A percentile compares a stretch with the other conserved stretches of the same genome.
Conservation (phyloP, 139 green algal species). For the Coelastrella sp. region DNA sequence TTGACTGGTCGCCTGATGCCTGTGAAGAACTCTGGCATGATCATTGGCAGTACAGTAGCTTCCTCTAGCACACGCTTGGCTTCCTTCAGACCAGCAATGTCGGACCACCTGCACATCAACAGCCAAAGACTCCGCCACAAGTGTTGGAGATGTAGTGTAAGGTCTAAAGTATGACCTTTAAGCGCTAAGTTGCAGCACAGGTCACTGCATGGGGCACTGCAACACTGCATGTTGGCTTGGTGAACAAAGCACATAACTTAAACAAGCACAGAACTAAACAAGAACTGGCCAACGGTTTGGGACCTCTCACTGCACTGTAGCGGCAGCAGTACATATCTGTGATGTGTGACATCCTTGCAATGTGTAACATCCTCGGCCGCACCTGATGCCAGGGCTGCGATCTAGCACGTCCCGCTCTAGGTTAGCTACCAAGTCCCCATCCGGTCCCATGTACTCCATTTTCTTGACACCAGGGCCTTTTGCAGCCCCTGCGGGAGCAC, state of each 20-base stretch:
- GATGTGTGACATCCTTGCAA: too few species aligned
- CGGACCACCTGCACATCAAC: conserved; percentile 54
- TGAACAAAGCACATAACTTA: not conserved
- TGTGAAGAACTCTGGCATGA: conserved; percentile 93
- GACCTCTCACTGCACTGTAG: too few species aligned
- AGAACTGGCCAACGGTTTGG: too few species aligned
- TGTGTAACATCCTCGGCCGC: not conserved
- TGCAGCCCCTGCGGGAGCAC: not conserved
- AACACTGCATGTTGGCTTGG: too few species aligned
- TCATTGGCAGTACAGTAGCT: conserved; percentile 89
- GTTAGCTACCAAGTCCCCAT: conserved; percentile 81
- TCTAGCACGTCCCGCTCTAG: conserved; percentile 90
- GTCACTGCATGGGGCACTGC: too few species aligned
- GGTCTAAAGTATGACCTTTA: too few species aligned
- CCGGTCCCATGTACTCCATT: conserved; percentile 75
- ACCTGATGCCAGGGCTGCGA: conserved; percentile 72
- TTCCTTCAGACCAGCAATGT: conserved; percentile 77
- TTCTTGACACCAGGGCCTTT: conserved; percentile 44
- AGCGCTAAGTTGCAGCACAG: too few species aligned
- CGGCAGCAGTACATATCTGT: not conserved
- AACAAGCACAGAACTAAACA: not conserved
- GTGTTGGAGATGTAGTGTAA: too few species aligned
- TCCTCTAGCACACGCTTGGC: conserved; percentile 95
- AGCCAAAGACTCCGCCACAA: not conserved
- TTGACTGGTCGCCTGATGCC: conserved; percentile 93